These are phyloP conservation scores for Trypanosoma avium DNA, from an alignment of 208 protist species.

Conservation along the genomic window DNA sequence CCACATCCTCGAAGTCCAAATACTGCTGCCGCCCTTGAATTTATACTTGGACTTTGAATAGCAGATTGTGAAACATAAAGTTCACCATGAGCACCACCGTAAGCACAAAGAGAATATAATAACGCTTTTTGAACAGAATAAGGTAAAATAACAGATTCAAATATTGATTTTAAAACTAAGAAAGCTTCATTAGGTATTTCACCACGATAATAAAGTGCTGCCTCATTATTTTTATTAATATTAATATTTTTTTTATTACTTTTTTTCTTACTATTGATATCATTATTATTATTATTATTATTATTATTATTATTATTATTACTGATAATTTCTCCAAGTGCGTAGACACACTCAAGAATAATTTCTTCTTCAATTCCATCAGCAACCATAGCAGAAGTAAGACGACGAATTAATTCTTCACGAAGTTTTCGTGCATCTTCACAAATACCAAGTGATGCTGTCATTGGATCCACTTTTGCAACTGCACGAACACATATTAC, in stretches of 20 bases:
- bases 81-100: conserved; percentile 63
- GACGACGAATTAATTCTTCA: conserved; percentile 38
- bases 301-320: background rate
- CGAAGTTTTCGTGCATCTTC: conserved; percentile 27
- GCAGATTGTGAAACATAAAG: conserved; percentile 54
- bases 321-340: conserved; percentile 29
- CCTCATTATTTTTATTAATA: conserved; percentile 30
- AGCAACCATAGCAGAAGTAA: conserved; percentile 33
- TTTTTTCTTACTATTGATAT: no score
- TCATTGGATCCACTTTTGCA: conserved; percentile 30
- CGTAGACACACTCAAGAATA: conserved; percentile 48
- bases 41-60: conserved; percentile 37
- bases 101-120: conserved; percentile 56
- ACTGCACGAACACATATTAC: conserved; percentile 41
- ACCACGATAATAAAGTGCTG: conserved; percentile 36
- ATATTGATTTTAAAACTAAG: conserved; percentile 41
- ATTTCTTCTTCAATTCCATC: conserved; percentile 47
- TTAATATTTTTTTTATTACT: no score
- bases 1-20: conserved; percentile 69
- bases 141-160: conserved; percentile 45
- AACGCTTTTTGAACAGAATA: conserved; percentile 52
- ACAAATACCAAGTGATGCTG: conserved; percentile 17
- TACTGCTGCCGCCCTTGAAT: conserved; percentile 42
- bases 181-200: conserved; percentile 49
- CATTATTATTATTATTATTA: background rate